Evolutionary conservation across 805 yeast species (phyloP), one percentile per base, ranked within the genome.

Genomic region (Kazachstania kunashirensis): DNA sequence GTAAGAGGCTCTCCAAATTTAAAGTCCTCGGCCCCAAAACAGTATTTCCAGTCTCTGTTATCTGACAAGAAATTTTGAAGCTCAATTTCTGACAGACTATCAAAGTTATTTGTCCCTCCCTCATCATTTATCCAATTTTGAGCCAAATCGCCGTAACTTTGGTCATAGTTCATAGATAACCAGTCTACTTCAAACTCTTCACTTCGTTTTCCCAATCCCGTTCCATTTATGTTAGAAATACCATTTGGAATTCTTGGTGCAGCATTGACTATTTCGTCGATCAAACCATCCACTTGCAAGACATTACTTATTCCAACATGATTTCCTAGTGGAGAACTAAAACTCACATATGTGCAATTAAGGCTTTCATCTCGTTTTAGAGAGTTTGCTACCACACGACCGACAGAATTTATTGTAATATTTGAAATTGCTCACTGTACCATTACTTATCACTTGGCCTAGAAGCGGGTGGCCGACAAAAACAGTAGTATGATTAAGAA

Each of bases 81-180:
- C n/a, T 29, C 9, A 5, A 6, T 8, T n/a, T 29, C 31, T 7
- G 24, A 13, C 17, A 13, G 7, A n/a, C 14, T 9, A 18, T 18
- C 31, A 17, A 17, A 29, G 15, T 18, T 29, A 16, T 18, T 14
- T 11, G 15, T n/a, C 11, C 31, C 21, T 10, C 24, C 31, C 10
- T 29, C 24, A 15, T 29, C 31, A 18, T 29, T 16, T 11, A 27
- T 24, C 27, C 27, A 24, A n/a, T 24, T 24, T n/a, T 24, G 27
- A 9, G 30, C 30, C 15, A 27, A 5, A 16, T 27, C 19, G 12
- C n/a, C 19, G 15, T 27, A 16, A 15, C 17, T 16, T 4, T 27
- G 19, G 15, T 27, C 19, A 15, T 15, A 27, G 10, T 8, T 13
- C 17, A 15, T 15, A 9, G 30, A 27, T 8, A 10, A 14, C 30